A percentile compares a stretch with the other conserved stretches of the same genome.
These are phyloP conservation scores for Dendrobium chrysotoxum DNA, from an alignment of 106 monocot species.

Conservation along the genomic window DNA sequence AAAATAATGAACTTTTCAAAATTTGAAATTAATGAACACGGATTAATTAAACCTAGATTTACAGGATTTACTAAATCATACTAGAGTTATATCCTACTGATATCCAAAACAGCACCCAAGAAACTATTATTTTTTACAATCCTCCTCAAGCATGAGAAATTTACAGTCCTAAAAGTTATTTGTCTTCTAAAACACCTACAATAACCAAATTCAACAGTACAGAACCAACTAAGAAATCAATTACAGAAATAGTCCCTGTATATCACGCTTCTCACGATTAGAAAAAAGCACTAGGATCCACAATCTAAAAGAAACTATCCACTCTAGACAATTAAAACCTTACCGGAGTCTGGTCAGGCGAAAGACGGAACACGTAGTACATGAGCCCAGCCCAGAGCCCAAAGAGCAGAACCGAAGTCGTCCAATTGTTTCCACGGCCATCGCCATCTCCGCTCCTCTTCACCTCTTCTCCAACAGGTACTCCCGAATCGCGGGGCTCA, in stretches of 20 bases:
- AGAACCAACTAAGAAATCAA: background rate
- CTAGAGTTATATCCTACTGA: no score
- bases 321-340: background rate
- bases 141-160: background rate
- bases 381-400: constrained; percentile 84
- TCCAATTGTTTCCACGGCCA: constrained; percentile 48
- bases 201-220: background rate
- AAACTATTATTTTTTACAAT: background rate
- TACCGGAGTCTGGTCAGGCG: constrained; percentile 94
- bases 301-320: background rate
- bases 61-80: no score
- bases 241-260: background rate
- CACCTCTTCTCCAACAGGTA: constrained; percentile 5
- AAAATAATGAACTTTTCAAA: no score
- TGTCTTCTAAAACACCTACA: background rate
- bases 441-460: constrained; percentile 8
- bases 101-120: no score
- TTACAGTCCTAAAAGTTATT: background rate
- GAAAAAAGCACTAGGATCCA: background rate
- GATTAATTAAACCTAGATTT: no score
- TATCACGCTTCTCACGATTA: no score
- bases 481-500: background rate
- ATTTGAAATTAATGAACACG: no score
- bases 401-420: constrained; percentile 71
- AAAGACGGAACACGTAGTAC: constrained; percentile 70